Evolutionary conservation across 2,329 filamentous ascomycete species (phyloP), one percentile per base, ranked within the genome.

Genomic region (Paracoccidioides lutzii): DNA sequence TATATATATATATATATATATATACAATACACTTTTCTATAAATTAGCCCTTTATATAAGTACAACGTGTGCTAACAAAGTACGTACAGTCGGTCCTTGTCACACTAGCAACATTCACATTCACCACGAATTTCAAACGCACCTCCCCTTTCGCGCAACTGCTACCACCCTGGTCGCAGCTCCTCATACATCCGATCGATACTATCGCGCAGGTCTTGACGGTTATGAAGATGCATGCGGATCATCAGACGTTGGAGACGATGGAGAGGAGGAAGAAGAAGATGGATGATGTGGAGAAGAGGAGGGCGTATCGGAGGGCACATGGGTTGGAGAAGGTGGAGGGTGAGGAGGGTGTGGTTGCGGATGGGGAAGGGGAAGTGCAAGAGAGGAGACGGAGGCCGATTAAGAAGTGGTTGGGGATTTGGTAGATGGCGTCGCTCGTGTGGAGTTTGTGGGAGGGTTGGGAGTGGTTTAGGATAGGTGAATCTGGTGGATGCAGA

Each of bases 261-360:
- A 77, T 79, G 53, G 87, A 90, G 71, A 82, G 83, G 73, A 81
- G 90, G 55, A 81, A 82, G 65, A 79, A 79, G 66, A 83, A 83
- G 62, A 78, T 89, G 55, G 89, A 95, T 62, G 93, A 98, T 73
- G 85, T 93, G 33, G 81, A 85, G 69, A 95, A 96, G 81, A 80
- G 91, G 64, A 81, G 81, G 59, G 83, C 87, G 70, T 98, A 89
- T 73, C 83, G 90, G 65, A 84, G 88, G 71, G 88, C 86, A 58
- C 89, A 95, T 75, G 90, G 89, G 8, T 70, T 95, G 65, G 85
- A 90, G 69, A 75, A 74, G 62, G 67, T 64, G 57, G 68, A 65
- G 53, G 66, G 66, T 46, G 69, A 66, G 58, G 68, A 70, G 58
- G 67, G 65, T 61, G 68, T 64, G 4, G 64, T 64, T 53, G 65